Evolutionary conservation across 192 early-diverging fungal genomes (phyloP).

Genomic region (Linnemannia elongata): DNA sequence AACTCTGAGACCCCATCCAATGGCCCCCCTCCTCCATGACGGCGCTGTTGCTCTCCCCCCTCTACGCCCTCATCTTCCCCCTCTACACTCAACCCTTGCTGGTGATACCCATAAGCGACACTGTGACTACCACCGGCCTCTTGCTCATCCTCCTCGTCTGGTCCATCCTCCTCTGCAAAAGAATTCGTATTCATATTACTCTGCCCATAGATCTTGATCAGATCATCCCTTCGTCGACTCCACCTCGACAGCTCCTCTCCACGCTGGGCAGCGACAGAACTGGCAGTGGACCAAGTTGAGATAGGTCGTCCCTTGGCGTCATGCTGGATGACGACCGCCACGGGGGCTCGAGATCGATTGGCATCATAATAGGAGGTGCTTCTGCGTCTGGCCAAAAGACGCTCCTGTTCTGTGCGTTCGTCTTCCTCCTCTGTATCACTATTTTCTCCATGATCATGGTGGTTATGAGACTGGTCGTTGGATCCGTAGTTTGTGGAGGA

Average conservation of each 20-base stretch:
- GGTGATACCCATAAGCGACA: neutral
- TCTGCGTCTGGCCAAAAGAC: slow-evolving; percentile 37
- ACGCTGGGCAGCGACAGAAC: slow-evolving; percentile 43
- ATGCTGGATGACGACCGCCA: slow-evolving; percentile 36
- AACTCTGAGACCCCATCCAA: slow-evolving; percentile 2
- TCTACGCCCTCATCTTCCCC: neutral
- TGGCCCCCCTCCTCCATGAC: neutral
- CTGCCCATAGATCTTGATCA: slow-evolving; percentile 49
- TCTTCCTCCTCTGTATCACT: slow-evolving; percentile 14
- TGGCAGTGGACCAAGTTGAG: slow-evolving; percentile 53
- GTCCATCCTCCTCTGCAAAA: neutral
- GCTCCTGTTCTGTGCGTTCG: slow-evolving; percentile 16
- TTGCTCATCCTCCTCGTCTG: slow-evolving; percentile 19
- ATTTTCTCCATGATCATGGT: neutral
- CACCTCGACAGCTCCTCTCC: slow-evolving; percentile 48
- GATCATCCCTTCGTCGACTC: slow-evolving; percentile 44
- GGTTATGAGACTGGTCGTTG: neutral
- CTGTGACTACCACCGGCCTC: neutral
- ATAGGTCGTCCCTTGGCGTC: slow-evolving; percentile 48
- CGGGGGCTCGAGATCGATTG: slow-evolving; percentile 46
- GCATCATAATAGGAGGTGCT: slow-evolving; percentile 52
- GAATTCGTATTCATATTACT: slow-evolving; percentile 26
- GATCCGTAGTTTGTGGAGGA: neutral
- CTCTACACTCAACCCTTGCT: neutral
- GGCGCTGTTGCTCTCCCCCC: neutral